These are phyloP conservation scores for Thuidium tamariscinum DNA, from an alignment of 225 moss, liverwort and hornwort genomes.

Conservation along the genomic window DNA sequence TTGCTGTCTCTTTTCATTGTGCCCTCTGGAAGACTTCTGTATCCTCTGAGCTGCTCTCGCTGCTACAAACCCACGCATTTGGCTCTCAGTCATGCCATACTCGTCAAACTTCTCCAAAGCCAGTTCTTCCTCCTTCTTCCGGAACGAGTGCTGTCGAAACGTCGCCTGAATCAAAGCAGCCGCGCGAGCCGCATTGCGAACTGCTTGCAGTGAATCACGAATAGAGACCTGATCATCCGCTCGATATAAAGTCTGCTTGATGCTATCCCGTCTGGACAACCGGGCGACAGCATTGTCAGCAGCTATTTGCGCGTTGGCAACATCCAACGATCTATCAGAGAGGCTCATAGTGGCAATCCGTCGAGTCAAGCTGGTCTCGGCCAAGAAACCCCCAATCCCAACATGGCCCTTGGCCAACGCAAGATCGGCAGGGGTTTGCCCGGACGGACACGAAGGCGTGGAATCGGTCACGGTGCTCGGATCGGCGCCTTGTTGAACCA, in stretches of 20 bases:
- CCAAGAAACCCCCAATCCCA: conserved; percentile 81
- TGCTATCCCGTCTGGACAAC: conserved; percentile 37
- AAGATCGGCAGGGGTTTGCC: conserved; percentile 72
- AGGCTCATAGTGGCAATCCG: conserved; percentile 56
- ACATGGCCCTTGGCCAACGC: conserved; percentile 56
- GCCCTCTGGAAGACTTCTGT: conserved; percentile 21
- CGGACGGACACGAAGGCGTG: conserved; percentile 46
- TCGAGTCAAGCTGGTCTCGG: conserved; percentile 57
- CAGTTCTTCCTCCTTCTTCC: conserved; percentile 37
- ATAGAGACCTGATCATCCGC: conserved; percentile 27
- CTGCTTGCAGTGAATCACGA: conserved; percentile 39
- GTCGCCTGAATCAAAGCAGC: conserved; percentile 43
- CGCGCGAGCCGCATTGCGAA: conserved; percentile 51
- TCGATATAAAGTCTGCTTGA: conserved; percentile 29
- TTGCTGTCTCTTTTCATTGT: conserved; percentile 36
- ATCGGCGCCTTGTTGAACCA: conserved; percentile 63
- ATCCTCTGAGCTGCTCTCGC: conserved; percentile 31
- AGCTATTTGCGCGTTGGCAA: conserved; percentile 22
- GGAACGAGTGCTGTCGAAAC: conserved; percentile 44
- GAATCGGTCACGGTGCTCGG: conserved; percentile 66
- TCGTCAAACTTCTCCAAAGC: conserved; percentile 28
- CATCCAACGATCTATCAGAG: conserved; percentile 10
- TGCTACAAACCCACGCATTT: conserved; percentile 28
- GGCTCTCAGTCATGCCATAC: conserved; percentile 42
- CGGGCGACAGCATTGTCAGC: conserved; percentile 29